Conservation (phyloP, 1,284 basidiomycete species). For the Ceratobasidium papillatum region DNA sequence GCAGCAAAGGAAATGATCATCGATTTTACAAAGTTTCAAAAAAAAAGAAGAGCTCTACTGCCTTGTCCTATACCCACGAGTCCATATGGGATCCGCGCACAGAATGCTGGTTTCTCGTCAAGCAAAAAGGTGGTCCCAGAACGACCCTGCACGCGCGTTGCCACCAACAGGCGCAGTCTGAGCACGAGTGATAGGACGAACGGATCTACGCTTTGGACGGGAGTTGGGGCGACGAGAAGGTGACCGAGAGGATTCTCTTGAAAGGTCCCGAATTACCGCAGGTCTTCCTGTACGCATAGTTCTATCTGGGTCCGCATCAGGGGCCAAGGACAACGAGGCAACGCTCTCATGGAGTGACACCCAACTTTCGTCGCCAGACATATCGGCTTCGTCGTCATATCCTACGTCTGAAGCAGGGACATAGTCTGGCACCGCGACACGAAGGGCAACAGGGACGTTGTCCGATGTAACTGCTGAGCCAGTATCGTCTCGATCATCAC, state of each 20-base stretch:
- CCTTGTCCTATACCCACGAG: not conserved
- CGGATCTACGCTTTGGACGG: slow-evolving; percentile 31
- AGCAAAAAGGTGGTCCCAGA: slow-evolving; percentile 40
- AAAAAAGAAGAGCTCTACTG: not conserved
- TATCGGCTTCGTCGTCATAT: slow-evolving; percentile 30
- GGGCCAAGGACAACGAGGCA: slow-evolving; percentile 30
- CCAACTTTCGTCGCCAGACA: slow-evolving; percentile 36
- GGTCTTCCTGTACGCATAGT: slow-evolving; percentile 28
- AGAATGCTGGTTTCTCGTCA: slow-evolving; percentile 2
- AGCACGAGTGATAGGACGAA: slow-evolving; percentile 10
- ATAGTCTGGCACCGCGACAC: slow-evolving; percentile 15
- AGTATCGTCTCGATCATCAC: slow-evolving; percentile 8
- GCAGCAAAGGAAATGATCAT: slow-evolving; percentile 3
- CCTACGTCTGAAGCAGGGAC: slow-evolving; percentile 12
- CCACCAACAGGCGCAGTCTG: slow-evolving; percentile 4
- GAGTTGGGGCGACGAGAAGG: slow-evolving; percentile 38
- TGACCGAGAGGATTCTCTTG: slow-evolving; percentile 34
- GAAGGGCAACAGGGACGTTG: slow-evolving; percentile 2
- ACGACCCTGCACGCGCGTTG: slow-evolving; percentile 18
- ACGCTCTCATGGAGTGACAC: slow-evolving; percentile 33
- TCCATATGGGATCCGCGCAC: not conserved
- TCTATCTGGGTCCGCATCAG: slow-evolving; percentile 21
- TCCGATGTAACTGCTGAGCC: slow-evolving; percentile 1
- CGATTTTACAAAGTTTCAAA: not conserved
- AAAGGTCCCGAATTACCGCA: slow-evolving; percentile 22